These are phyloP conservation scores for Glebionis coronaria DNA, from an alignment of 129 eudicot species.

Conservation along the genomic window DNA sequence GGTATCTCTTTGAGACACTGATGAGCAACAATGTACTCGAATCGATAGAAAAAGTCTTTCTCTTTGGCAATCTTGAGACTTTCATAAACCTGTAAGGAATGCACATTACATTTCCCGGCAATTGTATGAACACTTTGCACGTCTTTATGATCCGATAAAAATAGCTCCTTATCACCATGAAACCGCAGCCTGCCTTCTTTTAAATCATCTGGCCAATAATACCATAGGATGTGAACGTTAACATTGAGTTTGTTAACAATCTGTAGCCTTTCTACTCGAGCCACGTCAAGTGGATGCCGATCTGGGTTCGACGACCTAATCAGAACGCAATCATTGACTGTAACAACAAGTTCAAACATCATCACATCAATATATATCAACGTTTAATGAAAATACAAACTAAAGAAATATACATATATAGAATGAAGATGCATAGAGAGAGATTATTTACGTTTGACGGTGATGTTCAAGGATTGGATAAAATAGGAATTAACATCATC, in stretches of 20 bases:
- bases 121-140: conserved; percentile 94
- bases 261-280: conserved; percentile 79
- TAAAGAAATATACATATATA: too few relatives aligned
- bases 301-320: too few relatives aligned
- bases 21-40: conserved; percentile 88
- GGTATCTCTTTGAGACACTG: conserved; percentile 83
- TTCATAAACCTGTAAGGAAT: conserved; percentile 80
- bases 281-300: conserved; percentile 61
- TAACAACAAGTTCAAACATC: too few relatives aligned
- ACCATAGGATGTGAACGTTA: conserved; percentile 89
- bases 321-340: too few relatives aligned
- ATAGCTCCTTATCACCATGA: conserved; percentile 89
- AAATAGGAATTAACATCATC: neutral
- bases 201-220: conserved; percentile 89
- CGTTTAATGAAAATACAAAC: too few relatives aligned
- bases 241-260: conserved; percentile 85
- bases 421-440: too few relatives aligned
- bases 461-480: neutral
- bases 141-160: conserved; percentile 84
- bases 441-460: neutral
- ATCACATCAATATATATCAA: too few relatives aligned
- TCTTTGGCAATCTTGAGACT: conserved; percentile 90
- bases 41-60: conserved; percentile 56
- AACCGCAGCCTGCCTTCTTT: conserved; percentile 87
- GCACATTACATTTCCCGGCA: conserved; percentile 91